Evolutionary conservation across 2,329 filamentous ascomycete species (phyloP).

Genomic region (Nigrospora oryzae): DNA sequence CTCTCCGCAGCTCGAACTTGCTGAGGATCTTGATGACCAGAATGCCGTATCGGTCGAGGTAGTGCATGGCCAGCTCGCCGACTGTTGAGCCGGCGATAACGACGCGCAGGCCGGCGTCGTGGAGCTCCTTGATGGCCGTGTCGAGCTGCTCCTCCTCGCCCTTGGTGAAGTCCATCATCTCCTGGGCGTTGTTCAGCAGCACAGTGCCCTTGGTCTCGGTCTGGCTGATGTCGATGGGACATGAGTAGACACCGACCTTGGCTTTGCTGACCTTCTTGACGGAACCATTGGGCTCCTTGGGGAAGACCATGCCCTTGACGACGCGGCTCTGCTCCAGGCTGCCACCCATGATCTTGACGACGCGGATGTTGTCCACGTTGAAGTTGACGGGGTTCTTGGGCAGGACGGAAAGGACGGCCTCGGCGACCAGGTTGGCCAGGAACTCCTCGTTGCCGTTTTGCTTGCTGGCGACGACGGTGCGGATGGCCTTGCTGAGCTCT

Average conservation of each 20-base stretch:
- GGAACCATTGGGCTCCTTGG: conserved; percentile 84
- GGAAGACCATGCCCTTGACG: conserved; percentile 97
- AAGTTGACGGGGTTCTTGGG: conserved; percentile 95
- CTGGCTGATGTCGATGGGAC: conserved; percentile 88
- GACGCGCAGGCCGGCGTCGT: conserved; percentile 88
- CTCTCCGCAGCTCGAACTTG: conserved; percentile 91
- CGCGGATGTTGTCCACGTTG: conserved; percentile 97
- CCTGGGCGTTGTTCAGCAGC: conserved; percentile 90
- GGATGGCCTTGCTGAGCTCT: conserved; percentile 89
- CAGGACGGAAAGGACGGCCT: conserved; percentile 76
- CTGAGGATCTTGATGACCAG: conserved; percentile 94
- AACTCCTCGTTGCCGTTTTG: conserved; percentile 90
- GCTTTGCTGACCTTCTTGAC: conserved; percentile 88
- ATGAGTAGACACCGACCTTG: conserved; percentile 95
- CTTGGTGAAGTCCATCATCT: conserved; percentile 98
- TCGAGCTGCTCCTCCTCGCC: conserved; percentile 93
- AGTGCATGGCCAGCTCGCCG: conserved; percentile 92
- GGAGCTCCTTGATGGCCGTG: conserved; percentile 83
- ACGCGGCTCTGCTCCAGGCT: conserved; percentile 90
- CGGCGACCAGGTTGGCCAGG: conserved; percentile 78
- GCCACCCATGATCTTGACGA: conserved; percentile 99
- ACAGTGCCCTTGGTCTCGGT: conserved; percentile 99
- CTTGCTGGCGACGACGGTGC: conserved; percentile 93
- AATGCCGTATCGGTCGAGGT: conserved; percentile 95
- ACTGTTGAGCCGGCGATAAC: conserved; percentile 89